Evolutionary conservation across 352 stramenopile genomes (phyloP).

Genomic region (Blastocystis sp.): DNA sequence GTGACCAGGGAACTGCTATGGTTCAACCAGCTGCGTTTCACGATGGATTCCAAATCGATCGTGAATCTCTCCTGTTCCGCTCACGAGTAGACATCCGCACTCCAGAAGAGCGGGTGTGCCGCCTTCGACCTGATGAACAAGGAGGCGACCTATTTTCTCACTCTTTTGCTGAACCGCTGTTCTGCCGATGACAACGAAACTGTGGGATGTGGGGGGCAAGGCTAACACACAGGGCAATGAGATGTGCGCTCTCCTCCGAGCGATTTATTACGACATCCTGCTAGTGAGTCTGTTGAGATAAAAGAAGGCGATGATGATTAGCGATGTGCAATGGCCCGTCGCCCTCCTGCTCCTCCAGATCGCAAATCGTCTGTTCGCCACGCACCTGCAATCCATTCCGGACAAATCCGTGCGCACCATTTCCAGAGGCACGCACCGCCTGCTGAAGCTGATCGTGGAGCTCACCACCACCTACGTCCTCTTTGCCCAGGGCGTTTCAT

Average conservation of each 20-base stretch:
- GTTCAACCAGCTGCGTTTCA: not conserved
- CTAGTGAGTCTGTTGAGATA: not conserved
- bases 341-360: conserved; percentile 10
- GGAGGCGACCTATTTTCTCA: conserved; percentile 2
- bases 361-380: conserved; percentile 10
- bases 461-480: not conserved
- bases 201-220: not conserved
- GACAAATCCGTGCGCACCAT: not conserved
- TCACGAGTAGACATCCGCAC: not conserved
- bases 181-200: not conserved
- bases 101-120: conserved; percentile 1
- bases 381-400: not conserved
- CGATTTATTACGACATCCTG: conserved; percentile 7
- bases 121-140: not conserved
- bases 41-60: not conserved
- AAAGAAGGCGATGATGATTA: not conserved
- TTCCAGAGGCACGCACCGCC: not conserved
- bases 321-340: conserved; percentile 8
- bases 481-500: not conserved
- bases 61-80: not conserved
- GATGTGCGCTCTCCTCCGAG: not conserved
- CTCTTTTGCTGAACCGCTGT: not conserved
- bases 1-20: not conserved
- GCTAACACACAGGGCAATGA: not conserved
- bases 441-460: not conserved